Evolutionary conservation across 257 asterid genomes (phyloP), one percentile per base, ranked within the genome.

Genomic region (Voacanga thouarsii): DNA sequence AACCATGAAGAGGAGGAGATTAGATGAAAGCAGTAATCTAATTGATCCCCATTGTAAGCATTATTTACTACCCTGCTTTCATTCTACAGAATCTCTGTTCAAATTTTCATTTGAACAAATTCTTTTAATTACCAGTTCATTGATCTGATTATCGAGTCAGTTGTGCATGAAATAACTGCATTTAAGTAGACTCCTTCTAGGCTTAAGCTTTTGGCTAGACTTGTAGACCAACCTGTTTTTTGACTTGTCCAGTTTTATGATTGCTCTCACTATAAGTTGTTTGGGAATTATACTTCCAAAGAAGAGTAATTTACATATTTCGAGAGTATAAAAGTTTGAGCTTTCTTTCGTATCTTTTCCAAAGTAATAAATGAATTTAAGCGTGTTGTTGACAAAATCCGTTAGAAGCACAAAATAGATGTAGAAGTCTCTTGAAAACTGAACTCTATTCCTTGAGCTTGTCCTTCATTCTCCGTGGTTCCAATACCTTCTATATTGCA

Each of bases 11-110:
- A 93, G 89, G 88, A 84, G 85, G 86, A 78, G 72, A 65, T 44
- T 91, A 44, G 90, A 91, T 84, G 90, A 88, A 73, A 84, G 33
- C 75, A 77, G 81, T 56, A 96, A 89, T 86, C 94, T 89, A 43
- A 78, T 93, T 76, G 88, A 85, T 86, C 81, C 87, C 56, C 72
- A 86, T 24, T 94, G 98, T 93, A 89, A 86, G 98, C 82, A 77
- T 15, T 56, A n/a, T 45, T 21, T 77, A 37, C 24, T n/a, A 6
- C 37, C 51, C 71, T 63, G 67, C 28, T 57, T 53, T 67, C 56
- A 39, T 65, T 5, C 47, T 28, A 5, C 7, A 26, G 47, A 4
- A 9, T 63, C 57, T 56, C 37, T 30, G 37, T 44, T 43, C 45
- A 12, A 67, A 51, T 77, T 77, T 39, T 44, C 45, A 59, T 51